phyloP scores from a whole-genome alignment of 306 rosid species.

The Vigna mungo region DNA sequence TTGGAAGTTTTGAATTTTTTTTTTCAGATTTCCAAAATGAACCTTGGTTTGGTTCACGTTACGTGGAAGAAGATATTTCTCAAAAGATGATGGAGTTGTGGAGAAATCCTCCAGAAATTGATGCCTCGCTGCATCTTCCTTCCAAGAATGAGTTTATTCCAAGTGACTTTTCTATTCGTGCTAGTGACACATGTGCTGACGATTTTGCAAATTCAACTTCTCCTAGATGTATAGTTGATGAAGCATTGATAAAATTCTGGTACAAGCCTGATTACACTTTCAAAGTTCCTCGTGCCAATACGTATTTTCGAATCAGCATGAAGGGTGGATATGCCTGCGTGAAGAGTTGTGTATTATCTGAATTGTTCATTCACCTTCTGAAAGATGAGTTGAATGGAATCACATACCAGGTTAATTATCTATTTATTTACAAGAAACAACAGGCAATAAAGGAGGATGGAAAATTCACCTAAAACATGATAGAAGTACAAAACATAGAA shows the following conservation, averaged over 20 bases:
- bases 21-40: slow-evolving; percentile 71
- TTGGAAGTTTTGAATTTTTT: slow-evolving; percentile 40
- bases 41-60: slow-evolving; percentile 95
- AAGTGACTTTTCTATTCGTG: slow-evolving; percentile 79
- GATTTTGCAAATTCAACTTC: slow-evolving; percentile 53
- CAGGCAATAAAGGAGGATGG: not conserved
- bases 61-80: slow-evolving; percentile 76
- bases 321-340: slow-evolving; percentile 76
- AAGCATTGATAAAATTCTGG: slow-evolving; percentile 89
- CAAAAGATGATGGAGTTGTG: slow-evolving; percentile 73
- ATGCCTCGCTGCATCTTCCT: slow-evolving; percentile 81
- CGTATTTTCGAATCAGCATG: slow-evolving; percentile 87
- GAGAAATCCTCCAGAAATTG: slow-evolving; percentile 82
- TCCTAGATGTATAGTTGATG: slow-evolving; percentile 85
- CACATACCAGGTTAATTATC: slow-evolving; percentile 81
- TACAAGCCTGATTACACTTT: slow-evolving; percentile 81
- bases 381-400: slow-evolving; percentile 90
- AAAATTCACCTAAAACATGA: not conserved
- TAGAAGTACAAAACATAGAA: slow-evolving; percentile 2
- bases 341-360: slow-evolving; percentile 73
- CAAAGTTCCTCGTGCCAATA: slow-evolving; percentile 91
- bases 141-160: slow-evolving; percentile 93
- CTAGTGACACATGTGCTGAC: slow-evolving; percentile 43
- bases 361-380: slow-evolving; percentile 80
- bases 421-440: slow-evolving; percentile 27